These are phyloP conservation scores for Mycena maculata DNA, from an alignment of 768 basidiomycete species.

Conservation along the genomic window DNA sequence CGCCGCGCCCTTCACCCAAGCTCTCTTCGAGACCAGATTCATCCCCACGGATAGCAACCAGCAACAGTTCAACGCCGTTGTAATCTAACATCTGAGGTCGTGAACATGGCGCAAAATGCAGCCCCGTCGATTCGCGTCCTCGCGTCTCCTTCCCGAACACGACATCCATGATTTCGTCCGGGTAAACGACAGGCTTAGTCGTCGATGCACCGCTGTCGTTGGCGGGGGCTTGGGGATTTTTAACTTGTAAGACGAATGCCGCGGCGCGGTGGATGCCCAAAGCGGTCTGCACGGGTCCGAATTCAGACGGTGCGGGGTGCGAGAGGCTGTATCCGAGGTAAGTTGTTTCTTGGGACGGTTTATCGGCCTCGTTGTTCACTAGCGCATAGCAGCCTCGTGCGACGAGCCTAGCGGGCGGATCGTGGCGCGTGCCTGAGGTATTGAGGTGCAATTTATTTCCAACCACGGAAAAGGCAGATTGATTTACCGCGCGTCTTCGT, in stretches of 20 bases:
- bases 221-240: conserved; percentile 65
- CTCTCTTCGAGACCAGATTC: conserved; percentile 60
- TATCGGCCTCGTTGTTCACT: conserved; percentile 58
- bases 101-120: conserved; percentile 64
- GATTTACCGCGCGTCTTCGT: conserved; percentile 68
- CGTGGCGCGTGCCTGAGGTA: conserved; percentile 62
- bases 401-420: conserved; percentile 62
- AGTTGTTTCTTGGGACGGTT: conserved; percentile 59
- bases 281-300: conserved; percentile 66
- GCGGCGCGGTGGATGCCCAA: conserved; percentile 65
- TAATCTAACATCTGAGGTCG: conserved; percentile 65
- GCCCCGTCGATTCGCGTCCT: conserved; percentile 59
- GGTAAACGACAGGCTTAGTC: conserved; percentile 56
- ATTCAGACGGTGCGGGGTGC: conserved; percentile 56
- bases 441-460: too few relatives aligned
- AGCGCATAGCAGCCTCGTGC: conserved; percentile 72
- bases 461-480: too few relatives aligned
- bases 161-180: conserved; percentile 56
- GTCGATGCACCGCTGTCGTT: conserved; percentile 42
- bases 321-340: conserved; percentile 71
- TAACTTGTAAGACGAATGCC: conserved; percentile 70
- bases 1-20: conserved; percentile 63
- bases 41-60: conserved; percentile 64
- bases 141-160: conserved; percentile 61
- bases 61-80: conserved; percentile 62